Evolutionary conservation across 2,329 filamentous ascomycete genomes (phyloP), one percentile per base, ranked within the genome.

Genomic region (Neurospora crassa): DNA sequence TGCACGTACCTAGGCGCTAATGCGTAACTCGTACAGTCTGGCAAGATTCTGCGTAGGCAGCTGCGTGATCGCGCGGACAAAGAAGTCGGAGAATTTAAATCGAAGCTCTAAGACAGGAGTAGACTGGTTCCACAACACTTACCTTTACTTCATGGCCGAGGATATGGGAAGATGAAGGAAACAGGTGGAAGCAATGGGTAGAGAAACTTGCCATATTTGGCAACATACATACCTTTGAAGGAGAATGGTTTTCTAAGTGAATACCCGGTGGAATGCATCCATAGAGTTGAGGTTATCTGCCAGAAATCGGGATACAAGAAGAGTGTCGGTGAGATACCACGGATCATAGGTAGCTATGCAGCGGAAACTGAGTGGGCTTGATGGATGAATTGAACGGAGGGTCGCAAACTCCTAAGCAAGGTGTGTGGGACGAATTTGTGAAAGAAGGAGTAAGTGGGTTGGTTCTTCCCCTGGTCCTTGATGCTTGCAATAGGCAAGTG

Each of bases 41-140:
- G 90, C 12, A 92, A 92, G 81, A 91, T 92, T 70, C 77, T 91
- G 71, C 82, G 90, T 68, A 90, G 87, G 76, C 73, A 83, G 2
- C 79, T 92, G 69, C 83, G 87, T 71, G 88, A 91, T 2, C 81
- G 83, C 74, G 89, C 88, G 20, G 82, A 83, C 70, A 79, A 81
- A 71, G 88, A 90, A 77, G 84, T 86, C 14, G 82, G 80, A 70
- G 80, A 84, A 72, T 76, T 81, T 37, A 24, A 71, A 2, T 77
- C 77, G 40, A 78, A 76, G 72, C 73, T 80, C 8, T 74, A 73
- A 59, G 29, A 7, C 16, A 53, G 53, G 24, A 63, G 29, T 3
- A 63, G 18, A 29, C 16, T 37, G 53, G 53, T 18, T 2, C 34
- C 34, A 63, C 16, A 18, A 63, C 29, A 16, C 29, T n/a, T 63